These are phyloP conservation scores for Stenogyne calaminthoides DNA, from an alignment of 305 asterid genomes.

Conservation along the genomic window DNA sequence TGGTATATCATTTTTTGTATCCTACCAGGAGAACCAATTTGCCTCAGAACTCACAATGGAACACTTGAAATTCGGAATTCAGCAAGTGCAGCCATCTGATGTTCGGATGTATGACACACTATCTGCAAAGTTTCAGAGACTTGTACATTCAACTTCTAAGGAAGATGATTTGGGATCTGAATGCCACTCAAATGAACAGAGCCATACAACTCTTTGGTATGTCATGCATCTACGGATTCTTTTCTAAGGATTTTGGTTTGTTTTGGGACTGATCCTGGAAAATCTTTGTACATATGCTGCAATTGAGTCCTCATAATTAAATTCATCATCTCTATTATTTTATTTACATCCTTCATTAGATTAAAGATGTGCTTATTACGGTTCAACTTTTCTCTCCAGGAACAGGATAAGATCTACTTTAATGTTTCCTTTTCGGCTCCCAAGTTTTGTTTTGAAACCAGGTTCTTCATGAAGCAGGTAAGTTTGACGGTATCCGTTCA, in stretches of 20 bases:
- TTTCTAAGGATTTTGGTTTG: not conserved
- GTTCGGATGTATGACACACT: constrained; percentile 56
- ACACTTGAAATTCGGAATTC: constrained; percentile 73
- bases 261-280: not conserved
- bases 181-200: constrained; percentile 30
- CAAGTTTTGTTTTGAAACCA: constrained; percentile 10
- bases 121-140: constrained; percentile 74
- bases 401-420: constrained; percentile 35
- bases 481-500: not conserved
- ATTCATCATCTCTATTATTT: not conserved
- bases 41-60: constrained; percentile 77
- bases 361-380: not conserved
- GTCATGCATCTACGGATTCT: constrained; percentile 3
- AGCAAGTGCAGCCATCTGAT: constrained; percentile 75
- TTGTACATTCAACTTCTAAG: constrained; percentile 52
- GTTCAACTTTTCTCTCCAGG: constrained; percentile 32
- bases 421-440: constrained; percentile 29
- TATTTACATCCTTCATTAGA: not conserved
- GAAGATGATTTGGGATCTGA: constrained; percentile 37
- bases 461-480: constrained; percentile 25
- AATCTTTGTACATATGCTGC: not conserved
- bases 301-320: not conserved
- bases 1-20: not conserved
- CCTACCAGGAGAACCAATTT: constrained; percentile 63
- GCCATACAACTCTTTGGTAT: constrained; percentile 45